Evolutionary conservation across 1,284 basidiomycete genomes (phyloP).

Genomic region (Veloporphyrellus conicus): DNA sequence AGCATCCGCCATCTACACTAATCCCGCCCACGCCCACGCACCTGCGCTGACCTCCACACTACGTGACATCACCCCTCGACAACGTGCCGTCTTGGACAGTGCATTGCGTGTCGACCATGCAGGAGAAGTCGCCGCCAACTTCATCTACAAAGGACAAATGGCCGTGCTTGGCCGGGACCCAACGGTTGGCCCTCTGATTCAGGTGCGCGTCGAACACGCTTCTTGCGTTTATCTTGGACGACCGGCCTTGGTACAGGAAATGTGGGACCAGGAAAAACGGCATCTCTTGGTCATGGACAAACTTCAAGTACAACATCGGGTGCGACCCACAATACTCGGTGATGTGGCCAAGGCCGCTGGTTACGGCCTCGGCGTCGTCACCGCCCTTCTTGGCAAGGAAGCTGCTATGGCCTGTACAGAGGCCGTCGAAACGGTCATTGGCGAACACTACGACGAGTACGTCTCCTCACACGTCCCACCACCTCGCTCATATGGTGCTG

Average conservation of each 20-base stretch:
- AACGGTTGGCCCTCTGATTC: conserved; percentile 64
- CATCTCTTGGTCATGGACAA: conserved; percentile 85
- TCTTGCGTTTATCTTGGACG: conserved; percentile 1
- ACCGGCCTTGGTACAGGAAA: conserved; percentile 53
- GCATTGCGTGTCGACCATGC: conserved; percentile 88
- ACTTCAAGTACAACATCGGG: conserved; percentile 76
- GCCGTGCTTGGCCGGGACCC: conserved; percentile 65
- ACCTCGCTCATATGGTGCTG: conserved; percentile 6
- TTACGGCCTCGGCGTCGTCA: conserved; percentile 78
- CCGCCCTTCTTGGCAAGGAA: conserved; percentile 86
- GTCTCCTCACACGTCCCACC: conserved; percentile 32
- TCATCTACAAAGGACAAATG: conserved; percentile 85
- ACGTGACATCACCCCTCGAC: conserved; percentile 40
- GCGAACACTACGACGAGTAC: conserved; percentile 97
- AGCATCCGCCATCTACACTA: conserved; percentile 36
- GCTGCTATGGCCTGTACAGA: conserved; percentile 99
- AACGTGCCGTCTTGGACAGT: conserved; percentile 51
- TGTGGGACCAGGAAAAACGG: conserved; percentile 97
- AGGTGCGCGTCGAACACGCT: conserved; percentile 45
- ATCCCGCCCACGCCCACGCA: conserved; percentile 33
- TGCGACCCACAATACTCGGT: conserved; percentile 80
- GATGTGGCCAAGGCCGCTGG: conserved; percentile 85
- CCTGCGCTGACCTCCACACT: conserved; percentile 49
- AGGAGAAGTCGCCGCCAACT: conserved; percentile 90
- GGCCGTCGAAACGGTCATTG: conserved; percentile 95